phyloP scores from a whole-genome alignment of 176 grass and related monocot genomes.

The Cenchrus fungigraminus region DNA sequence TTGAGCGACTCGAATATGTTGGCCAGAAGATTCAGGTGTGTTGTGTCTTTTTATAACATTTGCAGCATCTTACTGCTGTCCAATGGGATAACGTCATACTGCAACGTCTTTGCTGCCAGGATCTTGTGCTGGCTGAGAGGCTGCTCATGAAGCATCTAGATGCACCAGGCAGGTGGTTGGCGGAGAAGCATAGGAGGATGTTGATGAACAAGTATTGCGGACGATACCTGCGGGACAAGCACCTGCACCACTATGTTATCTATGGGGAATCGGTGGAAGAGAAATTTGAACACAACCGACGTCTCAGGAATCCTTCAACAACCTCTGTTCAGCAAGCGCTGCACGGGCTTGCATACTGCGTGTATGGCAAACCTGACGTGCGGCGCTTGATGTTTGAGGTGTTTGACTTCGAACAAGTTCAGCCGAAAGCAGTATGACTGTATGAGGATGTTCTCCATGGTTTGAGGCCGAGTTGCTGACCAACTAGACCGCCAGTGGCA shows the following conservation, averaged over 20 bases:
- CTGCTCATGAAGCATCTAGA: conserved; percentile 99
- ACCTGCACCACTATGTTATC: conserved; percentile 85
- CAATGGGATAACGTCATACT: not conserved
- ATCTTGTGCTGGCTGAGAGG: conserved; percentile 93
- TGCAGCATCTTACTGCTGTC: not conserved
- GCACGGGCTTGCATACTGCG: conserved; percentile 79
- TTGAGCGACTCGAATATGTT: conserved; percentile 89
- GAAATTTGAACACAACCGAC: conserved; percentile 89
- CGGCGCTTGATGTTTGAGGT: conserved; percentile 95
- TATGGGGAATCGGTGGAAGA: conserved; percentile 83
- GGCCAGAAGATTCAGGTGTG: conserved; percentile 98
- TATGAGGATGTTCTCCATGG: conserved; percentile 51
- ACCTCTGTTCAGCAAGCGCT: conserved; percentile 89
- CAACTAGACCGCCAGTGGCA: not conserved
- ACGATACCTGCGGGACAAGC: conserved; percentile 83
- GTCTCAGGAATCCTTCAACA: conserved; percentile 87
- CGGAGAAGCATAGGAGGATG: conserved; percentile 80
- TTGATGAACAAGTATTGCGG: conserved; percentile 99
- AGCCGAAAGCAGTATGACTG: conserved; percentile 87
- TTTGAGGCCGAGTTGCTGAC: conserved; percentile 19
- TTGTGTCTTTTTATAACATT: conserved; percentile 10
- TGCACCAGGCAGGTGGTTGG: conserved; percentile 88
- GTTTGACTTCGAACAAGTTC: conserved; percentile 95
- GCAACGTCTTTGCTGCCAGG: conserved; percentile 49
- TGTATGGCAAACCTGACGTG: conserved; percentile 93